A percentile compares a stretch with the other conserved stretches of the same genome.
Conservation (phyloP, 768 basidiomycete species). For the Megacollybia marginata region DNA sequence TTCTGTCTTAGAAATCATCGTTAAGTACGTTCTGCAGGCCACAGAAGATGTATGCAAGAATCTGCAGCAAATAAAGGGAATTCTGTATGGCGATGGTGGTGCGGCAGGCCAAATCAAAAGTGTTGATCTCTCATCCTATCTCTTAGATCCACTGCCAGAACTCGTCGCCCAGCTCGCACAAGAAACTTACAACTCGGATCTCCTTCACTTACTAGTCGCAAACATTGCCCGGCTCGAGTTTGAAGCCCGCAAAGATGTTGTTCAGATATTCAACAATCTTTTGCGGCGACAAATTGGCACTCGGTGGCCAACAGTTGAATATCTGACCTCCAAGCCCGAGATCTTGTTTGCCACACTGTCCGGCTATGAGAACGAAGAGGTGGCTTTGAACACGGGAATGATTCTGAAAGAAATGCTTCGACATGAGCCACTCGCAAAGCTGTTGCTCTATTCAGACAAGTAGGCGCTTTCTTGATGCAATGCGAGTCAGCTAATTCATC, state of each 20-base stretch:
- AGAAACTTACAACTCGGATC: slow-evolving; percentile 88
- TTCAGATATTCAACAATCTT: slow-evolving; percentile 86
- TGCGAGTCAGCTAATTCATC: slow-evolving; percentile 1
- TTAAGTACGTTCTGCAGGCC: slow-evolving; percentile 41
- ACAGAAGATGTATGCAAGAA: slow-evolving; percentile 86
- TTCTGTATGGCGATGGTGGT: slow-evolving; percentile 89
- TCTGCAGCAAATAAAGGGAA: slow-evolving; percentile 82
- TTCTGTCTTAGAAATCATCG: background rate
- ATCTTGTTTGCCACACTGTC: slow-evolving; percentile 74
- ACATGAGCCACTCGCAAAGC: slow-evolving; percentile 86
- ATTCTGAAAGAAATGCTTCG: slow-evolving; percentile 94
- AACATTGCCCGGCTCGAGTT: slow-evolving; percentile 89
- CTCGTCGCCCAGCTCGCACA: slow-evolving; percentile 91
- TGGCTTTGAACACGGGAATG: slow-evolving; percentile 97
- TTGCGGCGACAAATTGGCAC: slow-evolving; percentile 87
- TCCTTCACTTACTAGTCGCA: slow-evolving; percentile 73
- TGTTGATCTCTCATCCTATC: too few species aligned
- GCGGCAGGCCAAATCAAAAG: slow-evolving; percentile 12
- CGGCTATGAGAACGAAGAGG: slow-evolving; percentile 92
- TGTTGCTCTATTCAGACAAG: slow-evolving; percentile 91
- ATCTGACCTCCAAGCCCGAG: slow-evolving; percentile 70
- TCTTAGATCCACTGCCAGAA: slow-evolving; percentile 76
- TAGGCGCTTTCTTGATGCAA: slow-evolving; percentile 33
- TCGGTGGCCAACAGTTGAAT: slow-evolving; percentile 95
- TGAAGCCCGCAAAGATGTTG: slow-evolving; percentile 83